A percentile compares a stretch with the other conserved stretches of the same genome.
Conservation (phyloP, 2,329 filamentous ascomycete species). For the Cordyceps pruinosa region DNA sequence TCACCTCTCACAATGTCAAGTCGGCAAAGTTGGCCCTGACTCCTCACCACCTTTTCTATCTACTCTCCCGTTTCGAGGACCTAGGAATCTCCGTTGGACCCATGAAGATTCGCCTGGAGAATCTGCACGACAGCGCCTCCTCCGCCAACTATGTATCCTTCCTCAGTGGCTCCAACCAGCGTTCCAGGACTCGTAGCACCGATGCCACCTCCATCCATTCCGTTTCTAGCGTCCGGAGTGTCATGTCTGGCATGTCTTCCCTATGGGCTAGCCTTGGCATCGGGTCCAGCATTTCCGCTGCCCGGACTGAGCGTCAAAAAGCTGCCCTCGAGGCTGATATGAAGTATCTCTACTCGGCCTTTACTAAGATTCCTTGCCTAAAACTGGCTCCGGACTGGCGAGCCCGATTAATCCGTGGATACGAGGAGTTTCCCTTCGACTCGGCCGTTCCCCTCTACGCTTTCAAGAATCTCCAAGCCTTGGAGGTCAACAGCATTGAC, state of each 20-base stretch:
- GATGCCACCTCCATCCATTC: constrained; percentile 91
- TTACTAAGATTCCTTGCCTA: constrained; percentile 94
- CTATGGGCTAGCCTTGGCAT: constrained; percentile 87
- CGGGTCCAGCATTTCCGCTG: constrained; percentile 67
- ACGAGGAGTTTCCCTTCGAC: constrained; percentile 97
- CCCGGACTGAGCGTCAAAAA: constrained; percentile 85
- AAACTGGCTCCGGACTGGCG: constrained; percentile 88
- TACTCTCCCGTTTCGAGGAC: constrained; percentile 92
- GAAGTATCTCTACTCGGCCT: constrained; percentile 95
- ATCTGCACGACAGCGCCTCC: constrained; percentile 79
- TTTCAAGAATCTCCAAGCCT: constrained; percentile 91
- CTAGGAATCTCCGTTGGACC: constrained; percentile 84
- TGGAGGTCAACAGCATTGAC: constrained; percentile 93
- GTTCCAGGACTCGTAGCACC: constrained; percentile 68
- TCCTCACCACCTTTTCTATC: constrained; percentile 92
- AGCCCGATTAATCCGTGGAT: constrained; percentile 81
- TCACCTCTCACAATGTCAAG: constrained; percentile 79
- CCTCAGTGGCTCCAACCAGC: constrained; percentile 68
- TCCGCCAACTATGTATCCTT: constrained; percentile 96
- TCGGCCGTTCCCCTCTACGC: constrained; percentile 92
- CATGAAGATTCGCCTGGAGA: constrained; percentile 93
- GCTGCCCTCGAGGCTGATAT: constrained; percentile 77
- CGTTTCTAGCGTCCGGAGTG: constrained; percentile 91
- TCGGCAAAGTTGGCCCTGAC: constrained; percentile 88
- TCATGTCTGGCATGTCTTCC: constrained; percentile 94